phyloP scores from a whole-genome alignment of 352 stramenopile genomes.

The Globisporangium alternatum region DNA sequence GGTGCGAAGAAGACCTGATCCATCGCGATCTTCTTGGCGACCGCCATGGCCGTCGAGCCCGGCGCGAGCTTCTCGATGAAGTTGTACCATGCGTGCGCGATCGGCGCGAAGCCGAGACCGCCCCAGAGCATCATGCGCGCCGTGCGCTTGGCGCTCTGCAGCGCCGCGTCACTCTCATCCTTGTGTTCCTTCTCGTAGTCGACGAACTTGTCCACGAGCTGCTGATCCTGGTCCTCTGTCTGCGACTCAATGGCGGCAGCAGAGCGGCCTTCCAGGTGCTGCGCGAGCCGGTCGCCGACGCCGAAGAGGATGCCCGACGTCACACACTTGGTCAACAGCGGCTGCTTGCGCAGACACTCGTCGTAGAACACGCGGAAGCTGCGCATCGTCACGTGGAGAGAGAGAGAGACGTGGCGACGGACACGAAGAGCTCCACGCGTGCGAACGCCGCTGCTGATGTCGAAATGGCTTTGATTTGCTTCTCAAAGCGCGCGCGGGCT shows the following conservation, averaged over 20 bases:
- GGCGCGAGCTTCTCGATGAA: constrained; percentile 62
- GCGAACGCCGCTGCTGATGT: neutral
- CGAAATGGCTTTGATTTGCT: neutral
- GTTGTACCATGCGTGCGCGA: constrained; percentile 90
- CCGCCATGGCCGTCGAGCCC: constrained; percentile 21
- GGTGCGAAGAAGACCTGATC: constrained; percentile 48
- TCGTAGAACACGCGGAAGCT: constrained; percentile 52
- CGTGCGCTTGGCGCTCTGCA: constrained; percentile 21
- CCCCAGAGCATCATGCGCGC: constrained; percentile 81
- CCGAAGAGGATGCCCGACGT: constrained; percentile 70
- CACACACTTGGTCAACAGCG: constrained; percentile 67
- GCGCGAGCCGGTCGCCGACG: constrained; percentile 57
- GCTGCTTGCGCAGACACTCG: constrained; percentile 39
- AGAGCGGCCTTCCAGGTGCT: constrained; percentile 33
- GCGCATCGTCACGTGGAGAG: constrained; percentile 25
- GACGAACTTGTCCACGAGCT: constrained; percentile 9
- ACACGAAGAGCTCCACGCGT: neutral
- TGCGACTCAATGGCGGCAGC: constrained; percentile 2
- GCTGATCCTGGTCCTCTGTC: neutral
- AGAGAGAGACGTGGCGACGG: neutral
- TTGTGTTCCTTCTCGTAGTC: constrained; percentile 9
- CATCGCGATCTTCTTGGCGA: constrained; percentile 39
- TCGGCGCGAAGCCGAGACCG: constrained; percentile 78
- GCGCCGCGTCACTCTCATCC: neutral
- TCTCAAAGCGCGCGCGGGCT: neutral